These are phyloP conservation scores for Pseudogymnoascus sp. DNA, from an alignment of 2,329 filamentous ascomycete genomes.

Conservation along the genomic window DNA sequence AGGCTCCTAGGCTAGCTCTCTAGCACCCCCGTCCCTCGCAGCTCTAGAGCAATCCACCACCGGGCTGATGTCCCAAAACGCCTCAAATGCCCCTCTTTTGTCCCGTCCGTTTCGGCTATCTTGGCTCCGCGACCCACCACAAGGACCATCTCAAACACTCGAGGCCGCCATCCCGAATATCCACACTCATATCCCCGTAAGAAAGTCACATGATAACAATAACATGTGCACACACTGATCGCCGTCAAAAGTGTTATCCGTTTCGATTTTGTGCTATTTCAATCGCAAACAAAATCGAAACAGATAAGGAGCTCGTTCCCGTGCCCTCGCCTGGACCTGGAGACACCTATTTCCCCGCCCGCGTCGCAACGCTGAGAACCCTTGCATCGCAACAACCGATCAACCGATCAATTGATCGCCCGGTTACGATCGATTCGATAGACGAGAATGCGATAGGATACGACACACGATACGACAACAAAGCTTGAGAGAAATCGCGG, in stretches of 20 bases:
- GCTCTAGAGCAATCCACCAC: neutral
- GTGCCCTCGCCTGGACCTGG: neutral
- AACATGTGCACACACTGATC: neutral
- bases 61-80: neutral
- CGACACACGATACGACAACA: neutral
- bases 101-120: neutral
- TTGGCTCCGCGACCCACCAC: too few species aligned
- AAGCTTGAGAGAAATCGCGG: neutral
- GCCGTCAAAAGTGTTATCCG: neutral
- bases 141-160: neutral
- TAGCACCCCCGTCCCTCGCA: neutral
- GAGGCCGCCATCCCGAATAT: neutral
- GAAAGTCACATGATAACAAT: constrained; percentile 5
- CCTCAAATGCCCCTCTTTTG: neutral
- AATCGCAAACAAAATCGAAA: neutral
- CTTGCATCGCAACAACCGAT: neutral
- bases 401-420: neutral
- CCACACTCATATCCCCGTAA: neutral
- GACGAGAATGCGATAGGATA: neutral
- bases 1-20: neutral
- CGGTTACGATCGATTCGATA: neutral
- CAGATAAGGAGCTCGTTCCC: neutral
- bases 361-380: neutral
- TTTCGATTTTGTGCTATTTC: neutral
- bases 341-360: neutral